A percentile compares a stretch with the other conserved stretches of the same genome.
Evolutionary conservation across 176 grass and related monocot genomes (phyloP).

Genomic region (Lolium rigidum): DNA sequence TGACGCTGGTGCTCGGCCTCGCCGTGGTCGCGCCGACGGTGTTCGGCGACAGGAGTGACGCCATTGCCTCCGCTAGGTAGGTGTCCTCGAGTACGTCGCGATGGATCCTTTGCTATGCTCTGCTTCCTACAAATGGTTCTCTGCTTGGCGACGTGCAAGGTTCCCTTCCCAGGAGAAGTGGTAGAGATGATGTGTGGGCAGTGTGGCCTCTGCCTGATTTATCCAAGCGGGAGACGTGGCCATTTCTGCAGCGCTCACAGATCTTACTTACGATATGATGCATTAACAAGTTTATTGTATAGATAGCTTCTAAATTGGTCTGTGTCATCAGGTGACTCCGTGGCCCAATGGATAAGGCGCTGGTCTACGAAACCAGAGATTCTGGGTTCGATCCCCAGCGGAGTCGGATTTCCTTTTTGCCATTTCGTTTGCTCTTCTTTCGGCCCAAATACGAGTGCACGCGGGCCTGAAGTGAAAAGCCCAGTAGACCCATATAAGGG

Average conservation of each 20-base stretch:
- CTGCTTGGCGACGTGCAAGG: not conserved
- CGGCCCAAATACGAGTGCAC: not conserved
- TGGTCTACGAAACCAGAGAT: slow-evolving; percentile 99
- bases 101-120: not conserved
- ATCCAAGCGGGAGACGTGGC: slow-evolving; percentile 9
- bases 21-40: not conserved
- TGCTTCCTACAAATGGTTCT: not conserved
- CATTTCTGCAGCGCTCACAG: not conserved
- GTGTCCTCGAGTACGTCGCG: not conserved
- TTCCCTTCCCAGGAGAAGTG: not conserved
- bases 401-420: slow-evolving; percentile 3
- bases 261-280: not conserved
- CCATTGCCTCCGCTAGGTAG: slow-evolving; percentile 23
- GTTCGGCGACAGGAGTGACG: slow-evolving; percentile 30
- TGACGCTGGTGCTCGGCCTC: not conserved
- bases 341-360: slow-evolving; percentile 98
- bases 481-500: not conserved
- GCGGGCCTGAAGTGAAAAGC: not conserved
- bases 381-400: slow-evolving; percentile 98
- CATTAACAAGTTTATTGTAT: too few species aligned
- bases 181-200: slow-evolving; percentile 10
- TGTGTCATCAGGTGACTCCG: slow-evolving; percentile 26
- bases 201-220: slow-evolving; percentile 8
- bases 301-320: accelerated
- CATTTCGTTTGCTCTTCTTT: not conserved